These are phyloP conservation scores for Coleophoma crateriformis DNA, from an alignment of 2,329 filamentous ascomycete species.

Conservation along the genomic window DNA sequence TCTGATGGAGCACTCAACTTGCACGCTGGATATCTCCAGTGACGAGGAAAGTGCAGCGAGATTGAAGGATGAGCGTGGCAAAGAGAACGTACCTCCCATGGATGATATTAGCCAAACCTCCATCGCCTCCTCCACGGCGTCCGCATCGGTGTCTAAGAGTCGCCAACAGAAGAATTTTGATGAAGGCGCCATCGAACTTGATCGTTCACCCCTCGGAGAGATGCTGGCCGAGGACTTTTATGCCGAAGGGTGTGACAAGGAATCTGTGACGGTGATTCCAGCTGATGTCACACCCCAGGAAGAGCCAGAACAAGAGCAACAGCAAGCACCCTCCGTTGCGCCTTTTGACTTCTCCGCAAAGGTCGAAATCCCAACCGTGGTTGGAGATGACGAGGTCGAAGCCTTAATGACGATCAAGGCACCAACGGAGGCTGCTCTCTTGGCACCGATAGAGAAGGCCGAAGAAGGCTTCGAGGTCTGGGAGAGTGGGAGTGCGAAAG, in stretches of 20 bases:
- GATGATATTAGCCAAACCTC: constrained; percentile 57
- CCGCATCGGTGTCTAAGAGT: constrained; percentile 22
- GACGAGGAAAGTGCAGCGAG: constrained; percentile 65
- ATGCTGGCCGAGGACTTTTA: constrained; percentile 65
- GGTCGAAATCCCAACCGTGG: constrained; percentile 17
- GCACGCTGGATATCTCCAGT: constrained; percentile 80
- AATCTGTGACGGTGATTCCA: constrained; percentile 56
- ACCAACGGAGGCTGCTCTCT: constrained; percentile 34
- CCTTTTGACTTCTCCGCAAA: constrained; percentile 23
- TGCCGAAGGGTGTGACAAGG: constrained; percentile 57
- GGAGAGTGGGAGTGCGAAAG: constrained; percentile 63
- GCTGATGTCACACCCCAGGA: constrained; percentile 41
- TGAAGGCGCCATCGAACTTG: constrained; percentile 58
- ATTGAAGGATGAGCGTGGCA: constrained; percentile 62
- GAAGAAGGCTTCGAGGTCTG: constrained; percentile 62
- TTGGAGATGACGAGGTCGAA: constrained; percentile 25
- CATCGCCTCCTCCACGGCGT: constrained; percentile 9
- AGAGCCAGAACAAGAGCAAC: constrained; percentile 11
- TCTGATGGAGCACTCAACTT: constrained; percentile 84
- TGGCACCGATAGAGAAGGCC: constrained; percentile 52
- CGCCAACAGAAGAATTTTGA: constrained; percentile 29
- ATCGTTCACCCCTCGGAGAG: constrained; percentile 60
- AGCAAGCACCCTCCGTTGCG: constrained; percentile 3
- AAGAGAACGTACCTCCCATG: constrained; percentile 85
- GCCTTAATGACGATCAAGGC: constrained; percentile 31